phyloP scores from a whole-genome alignment of 2,329 filamentous ascomycete species.

The Penicillium sp. region DNA sequence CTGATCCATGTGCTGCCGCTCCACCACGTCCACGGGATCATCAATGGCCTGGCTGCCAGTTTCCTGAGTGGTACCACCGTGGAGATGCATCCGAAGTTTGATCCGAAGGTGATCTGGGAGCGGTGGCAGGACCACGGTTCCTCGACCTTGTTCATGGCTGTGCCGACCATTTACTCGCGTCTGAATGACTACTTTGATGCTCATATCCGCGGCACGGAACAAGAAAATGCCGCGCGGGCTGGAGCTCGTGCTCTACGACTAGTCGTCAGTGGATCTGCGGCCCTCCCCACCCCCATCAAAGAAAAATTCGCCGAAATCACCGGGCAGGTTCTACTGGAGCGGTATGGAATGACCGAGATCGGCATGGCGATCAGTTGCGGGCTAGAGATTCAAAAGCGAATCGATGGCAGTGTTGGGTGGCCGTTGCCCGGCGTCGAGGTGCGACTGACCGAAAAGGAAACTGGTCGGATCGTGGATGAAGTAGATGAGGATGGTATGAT shows the following conservation, averaged over 20 bases:
- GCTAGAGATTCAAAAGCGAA: constrained; percentile 39
- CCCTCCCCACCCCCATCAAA: constrained; percentile 45
- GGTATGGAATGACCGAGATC: constrained; percentile 55
- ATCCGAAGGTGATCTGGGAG: constrained; percentile 48
- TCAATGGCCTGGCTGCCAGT: constrained; percentile 51
- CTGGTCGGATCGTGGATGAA: constrained; percentile 31
- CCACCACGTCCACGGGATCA: constrained; percentile 53
- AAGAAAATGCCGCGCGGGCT: constrained; percentile 33
- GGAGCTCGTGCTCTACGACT: constrained; percentile 40
- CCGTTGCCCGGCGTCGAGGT: constrained; percentile 50
- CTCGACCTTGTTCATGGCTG: constrained; percentile 52
- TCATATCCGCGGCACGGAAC: constrained; percentile 38
- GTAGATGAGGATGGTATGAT: constrained; percentile 45
- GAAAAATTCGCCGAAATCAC: constrained; percentile 43
- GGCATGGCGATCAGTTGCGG: constrained; percentile 51
- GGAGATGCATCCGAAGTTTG: constrained; percentile 51
- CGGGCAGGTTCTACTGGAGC: constrained; percentile 46
- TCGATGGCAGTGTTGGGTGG: constrained; percentile 52
- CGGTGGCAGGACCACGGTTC: constrained; percentile 45
- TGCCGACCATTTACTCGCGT: constrained; percentile 54
- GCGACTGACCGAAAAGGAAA: constrained; percentile 46
- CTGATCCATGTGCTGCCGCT: constrained; percentile 53
- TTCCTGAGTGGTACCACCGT: constrained; percentile 49
- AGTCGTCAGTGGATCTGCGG: constrained; percentile 45
- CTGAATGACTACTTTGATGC: constrained; percentile 49